These are phyloP conservation scores for Quercus gilva DNA, from an alignment of 306 rosid species.

Conservation along the genomic window DNA sequence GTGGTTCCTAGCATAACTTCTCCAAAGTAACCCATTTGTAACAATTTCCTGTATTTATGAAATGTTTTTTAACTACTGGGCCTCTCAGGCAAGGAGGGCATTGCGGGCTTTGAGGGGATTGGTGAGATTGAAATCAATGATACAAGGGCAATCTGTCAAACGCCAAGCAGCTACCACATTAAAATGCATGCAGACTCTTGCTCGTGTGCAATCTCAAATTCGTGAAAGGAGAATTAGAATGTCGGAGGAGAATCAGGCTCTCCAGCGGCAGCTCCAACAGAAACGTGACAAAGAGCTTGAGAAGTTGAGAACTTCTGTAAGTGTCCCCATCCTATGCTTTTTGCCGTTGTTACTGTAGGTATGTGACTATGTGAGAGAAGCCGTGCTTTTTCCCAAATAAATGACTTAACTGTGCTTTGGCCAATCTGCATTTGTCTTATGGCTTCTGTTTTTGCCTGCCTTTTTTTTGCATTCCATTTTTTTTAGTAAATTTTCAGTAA, in stretches of 20 bases:
- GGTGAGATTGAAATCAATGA: slow-evolving; percentile 73
- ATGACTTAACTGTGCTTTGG: not conserved
- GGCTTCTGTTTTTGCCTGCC: not conserved
- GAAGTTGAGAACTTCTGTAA: slow-evolving; percentile 56
- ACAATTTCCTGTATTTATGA: not conserved
- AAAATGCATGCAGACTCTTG: slow-evolving; percentile 88
- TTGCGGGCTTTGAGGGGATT: slow-evolving; percentile 73
- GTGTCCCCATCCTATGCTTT: slow-evolving; percentile 12
- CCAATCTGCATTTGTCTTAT: not conserved
- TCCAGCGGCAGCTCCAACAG: slow-evolving; percentile 63
- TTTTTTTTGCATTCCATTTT: not conserved
- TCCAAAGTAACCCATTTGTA: not conserved
- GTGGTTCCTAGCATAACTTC: not conserved
- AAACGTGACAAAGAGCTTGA: slow-evolving; percentile 66
- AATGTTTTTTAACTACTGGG: slow-evolving; percentile 8
- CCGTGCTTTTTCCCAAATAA: not conserved
- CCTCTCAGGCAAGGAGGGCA: slow-evolving; percentile 70
- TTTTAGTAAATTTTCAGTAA: not conserved
- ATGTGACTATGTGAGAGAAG: not conserved
- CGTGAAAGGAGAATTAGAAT: slow-evolving; percentile 68
- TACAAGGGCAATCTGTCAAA: slow-evolving; percentile 76
- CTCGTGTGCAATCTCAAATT: slow-evolving; percentile 74
- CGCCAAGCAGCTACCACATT: slow-evolving; percentile 74
- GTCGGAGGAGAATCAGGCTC: slow-evolving; percentile 84
- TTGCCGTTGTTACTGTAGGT: not conserved